Evolutionary conservation across 192 early-diverging fungal species (phyloP).

Genomic region (Backusella australiensis): DNA sequence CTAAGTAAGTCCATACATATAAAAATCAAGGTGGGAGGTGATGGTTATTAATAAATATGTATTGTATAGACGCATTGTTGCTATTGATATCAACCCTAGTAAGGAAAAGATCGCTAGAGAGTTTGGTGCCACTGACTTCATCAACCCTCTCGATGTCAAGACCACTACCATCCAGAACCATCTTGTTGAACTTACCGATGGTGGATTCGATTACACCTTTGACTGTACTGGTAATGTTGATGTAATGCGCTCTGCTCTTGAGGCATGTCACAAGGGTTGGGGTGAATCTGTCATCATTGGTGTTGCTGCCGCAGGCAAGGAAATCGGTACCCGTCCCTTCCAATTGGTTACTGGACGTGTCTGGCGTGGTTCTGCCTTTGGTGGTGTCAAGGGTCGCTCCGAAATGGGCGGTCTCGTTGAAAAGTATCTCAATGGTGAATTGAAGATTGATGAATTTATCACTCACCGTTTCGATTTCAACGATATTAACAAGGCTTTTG

Average conservation of each 20-base stretch:
- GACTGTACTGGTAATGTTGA: slow-evolving; percentile 92
- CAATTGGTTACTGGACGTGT: slow-evolving; percentile 94
- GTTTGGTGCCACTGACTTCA: slow-evolving; percentile 85
- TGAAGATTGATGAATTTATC: slow-evolving; percentile 92
- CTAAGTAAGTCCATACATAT: slow-evolving; percentile 23
- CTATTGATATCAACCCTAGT: slow-evolving; percentile 82
- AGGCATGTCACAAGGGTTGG: slow-evolving; percentile 93
- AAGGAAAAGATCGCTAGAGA: slow-evolving; percentile 81
- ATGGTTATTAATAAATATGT: background rate
- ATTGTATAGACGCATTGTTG: slow-evolving; percentile 75
- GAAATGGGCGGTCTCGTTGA: slow-evolving; percentile 87
- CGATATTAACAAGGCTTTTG: slow-evolving; percentile 93
- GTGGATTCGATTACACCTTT: slow-evolving; percentile 95
- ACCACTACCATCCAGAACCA: slow-evolving; percentile 78
- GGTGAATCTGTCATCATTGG: slow-evolving; percentile 88
- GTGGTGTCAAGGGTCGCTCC: slow-evolving; percentile 92
- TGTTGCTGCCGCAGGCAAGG: slow-evolving; percentile 90
- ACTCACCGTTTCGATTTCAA: slow-evolving; percentile 78
- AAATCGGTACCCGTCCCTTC: slow-evolving; percentile 93
- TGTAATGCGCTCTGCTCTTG: slow-evolving; percentile 94
- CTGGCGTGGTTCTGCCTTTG: slow-evolving; percentile 97
- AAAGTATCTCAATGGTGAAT: slow-evolving; percentile 77
- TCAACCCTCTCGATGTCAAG: slow-evolving; percentile 82
- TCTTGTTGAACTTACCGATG: slow-evolving; percentile 89
- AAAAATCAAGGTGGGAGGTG: background rate